Percentiles rank a stretch among this genome's conserved stretches.
These are phyloP conservation scores for Dicorynia guianensis DNA, from an alignment of 306 rosid genomes.

Conservation along the genomic window DNA sequence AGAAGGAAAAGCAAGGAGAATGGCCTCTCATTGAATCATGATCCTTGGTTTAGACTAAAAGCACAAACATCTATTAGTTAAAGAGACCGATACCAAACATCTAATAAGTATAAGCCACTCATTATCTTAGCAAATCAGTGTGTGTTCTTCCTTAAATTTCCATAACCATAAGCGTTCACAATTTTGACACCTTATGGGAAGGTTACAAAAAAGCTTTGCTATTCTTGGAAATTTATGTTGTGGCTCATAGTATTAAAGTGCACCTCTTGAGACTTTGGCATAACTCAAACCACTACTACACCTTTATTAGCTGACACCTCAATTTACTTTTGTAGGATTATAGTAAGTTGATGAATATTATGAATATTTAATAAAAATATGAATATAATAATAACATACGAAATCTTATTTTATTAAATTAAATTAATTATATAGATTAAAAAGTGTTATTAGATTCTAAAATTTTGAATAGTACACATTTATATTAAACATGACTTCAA, in stretches of 20 bases:
- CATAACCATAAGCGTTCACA: conserved; percentile 34
- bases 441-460: too few relatives aligned
- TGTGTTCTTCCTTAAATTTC: conserved; percentile 42
- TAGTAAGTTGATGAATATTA: too few relatives aligned
- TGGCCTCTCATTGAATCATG: conserved; percentile 1
- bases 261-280: conserved; percentile 5
- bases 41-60: conserved; percentile 44
- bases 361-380: too few relatives aligned
- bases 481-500: too few relatives aligned
- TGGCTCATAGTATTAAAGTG: conserved; percentile 33
- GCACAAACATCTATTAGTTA: conserved; percentile 9
- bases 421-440: too few relatives aligned
- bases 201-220: conserved; percentile 51
- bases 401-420: too few relatives aligned
- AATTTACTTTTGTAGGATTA: too few relatives aligned
- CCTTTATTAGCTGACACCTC: too few relatives aligned
- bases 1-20: conserved; percentile 17
- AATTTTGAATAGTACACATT: too few relatives aligned
- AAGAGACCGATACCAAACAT: conserved; percentile 56
- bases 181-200: conserved; percentile 45
- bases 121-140: conserved; percentile 34
- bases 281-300: conserved; percentile 35
- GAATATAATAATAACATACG: too few relatives aligned
- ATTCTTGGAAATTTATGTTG: conserved; percentile 46
- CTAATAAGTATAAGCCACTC: conserved; percentile 44